Evolutionary conservation across 192 early-diverging fungal species (phyloP), one percentile per base, ranked within the genome.

Genomic region (Backusella mclennaniae): DNA sequence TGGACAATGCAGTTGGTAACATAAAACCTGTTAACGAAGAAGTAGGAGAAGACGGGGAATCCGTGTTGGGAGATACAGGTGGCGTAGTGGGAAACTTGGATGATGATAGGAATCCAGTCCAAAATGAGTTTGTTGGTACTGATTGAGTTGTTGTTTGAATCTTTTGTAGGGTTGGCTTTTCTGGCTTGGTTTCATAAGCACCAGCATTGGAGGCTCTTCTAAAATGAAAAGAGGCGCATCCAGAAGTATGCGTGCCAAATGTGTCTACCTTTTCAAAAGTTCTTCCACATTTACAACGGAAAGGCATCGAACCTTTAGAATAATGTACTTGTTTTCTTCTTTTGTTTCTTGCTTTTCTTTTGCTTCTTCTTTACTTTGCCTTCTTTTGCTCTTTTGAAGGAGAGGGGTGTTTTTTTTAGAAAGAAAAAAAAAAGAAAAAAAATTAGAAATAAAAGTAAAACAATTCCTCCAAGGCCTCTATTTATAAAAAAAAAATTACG

Each of bases 241-340:
- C 71, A 35, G 79, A 84, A 1, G 82, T 80, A 59, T 84, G 82
- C 26, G 73, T 66, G 14, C 76, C 73, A 73, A 84, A 84, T 1
- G 82, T 69, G 68, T 84, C 82, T 2, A 73, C 68, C 68, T 80
- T 79, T 69, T 84, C 82, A 73, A 80, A 84, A 21, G 82, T 84
- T 78, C 77, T 76, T 72, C 82, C 82, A 71, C 82, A 84, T 78
- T 80, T 80, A 59, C 82, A 84, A 72, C 79, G 76, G 69, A 84
- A 84, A 19, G 82, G 82, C 82, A 84, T 84, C n/a, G 68, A 75
- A 36, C 35, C 52, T 19, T 73, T 36, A 41, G 29, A 38, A 59
- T 63, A 35, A 15, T 23, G 6, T 56, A 9, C 53, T 56, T 56
- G 19, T 12, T 21, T 33, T 56, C 21, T 56, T 53, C 4, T 53